Evolutionary conservation across 805 yeast genomes (phyloP).

Genomic region (Pichia nanzhaoensis): DNA sequence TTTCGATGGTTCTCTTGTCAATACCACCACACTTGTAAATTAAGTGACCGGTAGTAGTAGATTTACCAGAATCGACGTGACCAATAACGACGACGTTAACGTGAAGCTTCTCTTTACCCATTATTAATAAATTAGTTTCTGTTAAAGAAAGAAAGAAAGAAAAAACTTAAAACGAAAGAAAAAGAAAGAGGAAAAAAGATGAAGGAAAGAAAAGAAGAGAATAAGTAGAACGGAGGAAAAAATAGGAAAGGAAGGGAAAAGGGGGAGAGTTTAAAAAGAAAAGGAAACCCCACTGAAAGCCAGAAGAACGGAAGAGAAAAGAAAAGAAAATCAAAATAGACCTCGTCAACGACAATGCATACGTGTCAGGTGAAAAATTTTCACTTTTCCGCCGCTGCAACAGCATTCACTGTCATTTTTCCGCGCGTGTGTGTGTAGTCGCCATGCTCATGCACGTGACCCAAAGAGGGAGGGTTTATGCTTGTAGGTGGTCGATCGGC

Average conservation of each 20-base stretch:
- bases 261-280: background rate
- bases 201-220: background rate
- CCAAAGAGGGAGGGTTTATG: too few species aligned
- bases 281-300: background rate
- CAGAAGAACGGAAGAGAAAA: background rate
- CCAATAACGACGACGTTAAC: slow-evolving; percentile 99
- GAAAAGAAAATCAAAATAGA: background rate
- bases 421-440: too few species aligned
- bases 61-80: slow-evolving; percentile 99
- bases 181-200: slow-evolving; percentile 2
- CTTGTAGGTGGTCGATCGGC: too few species aligned
- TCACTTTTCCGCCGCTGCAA: too few species aligned
- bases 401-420: too few species aligned
- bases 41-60: slow-evolving; percentile 99
- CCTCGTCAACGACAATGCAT: too few species aligned
- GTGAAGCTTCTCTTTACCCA: slow-evolving; percentile 96
- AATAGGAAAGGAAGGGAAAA: background rate
- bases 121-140: slow-evolving; percentile 8
- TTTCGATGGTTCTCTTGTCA: slow-evolving; percentile 97
- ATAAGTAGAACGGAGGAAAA: background rate
- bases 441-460: too few species aligned
- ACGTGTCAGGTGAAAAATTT: too few species aligned
- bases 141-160: slow-evolving; percentile 2
- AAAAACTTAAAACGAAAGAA: slow-evolving; percentile 1
- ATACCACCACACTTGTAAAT: slow-evolving; percentile 99